Percentiles rank a stretch among this genome's conserved stretches.
Conservation (phyloP, 2,329 filamentous ascomycete species). For the Exserohilum rostratum region DNA sequence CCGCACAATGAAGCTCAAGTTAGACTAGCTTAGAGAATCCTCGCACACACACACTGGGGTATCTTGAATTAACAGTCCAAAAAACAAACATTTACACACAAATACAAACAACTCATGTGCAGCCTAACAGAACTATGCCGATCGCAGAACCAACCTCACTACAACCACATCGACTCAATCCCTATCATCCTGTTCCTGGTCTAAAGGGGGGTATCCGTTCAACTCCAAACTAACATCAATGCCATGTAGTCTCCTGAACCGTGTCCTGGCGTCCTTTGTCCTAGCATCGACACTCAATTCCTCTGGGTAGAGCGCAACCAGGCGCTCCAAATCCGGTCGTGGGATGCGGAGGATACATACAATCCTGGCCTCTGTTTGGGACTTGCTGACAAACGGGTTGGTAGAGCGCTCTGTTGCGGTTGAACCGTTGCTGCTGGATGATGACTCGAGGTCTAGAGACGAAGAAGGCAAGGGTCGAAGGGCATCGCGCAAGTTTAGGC, state of each 20-base stretch:
- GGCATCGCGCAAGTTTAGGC: constrained; percentile 39
- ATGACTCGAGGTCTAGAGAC: not conserved
- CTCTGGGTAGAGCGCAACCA: constrained; percentile 61
- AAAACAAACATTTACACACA: too few relatives aligned
- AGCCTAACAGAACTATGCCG: too few relatives aligned
- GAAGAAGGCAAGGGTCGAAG: constrained; percentile 9
- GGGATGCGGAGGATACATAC: constrained; percentile 46
- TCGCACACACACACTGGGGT: not conserved
- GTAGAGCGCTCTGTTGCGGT: not conserved
- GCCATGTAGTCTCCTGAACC: constrained; percentile 39
- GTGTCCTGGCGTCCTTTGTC: constrained; percentile 41
- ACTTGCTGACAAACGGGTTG: not conserved
- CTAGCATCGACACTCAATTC: constrained; percentile 49
- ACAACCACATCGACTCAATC: not conserved
- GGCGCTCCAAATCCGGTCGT: constrained; percentile 54
- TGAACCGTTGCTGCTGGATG: not conserved
- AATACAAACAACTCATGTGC: too few relatives aligned
- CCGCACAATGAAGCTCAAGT: not conserved
- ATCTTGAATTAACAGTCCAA: not conserved
- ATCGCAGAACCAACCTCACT: too few relatives aligned
- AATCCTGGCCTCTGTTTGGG: constrained; percentile 38
- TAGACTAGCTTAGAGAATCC: not conserved
- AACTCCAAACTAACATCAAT: constrained; percentile 44
- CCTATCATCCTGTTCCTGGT: not conserved
- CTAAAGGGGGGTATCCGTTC: constrained; percentile 24